Evolutionary conservation across 345 rosid species (phyloP), one percentile per base, ranked within the genome.

Genomic region (Brassica carinata): DNA sequence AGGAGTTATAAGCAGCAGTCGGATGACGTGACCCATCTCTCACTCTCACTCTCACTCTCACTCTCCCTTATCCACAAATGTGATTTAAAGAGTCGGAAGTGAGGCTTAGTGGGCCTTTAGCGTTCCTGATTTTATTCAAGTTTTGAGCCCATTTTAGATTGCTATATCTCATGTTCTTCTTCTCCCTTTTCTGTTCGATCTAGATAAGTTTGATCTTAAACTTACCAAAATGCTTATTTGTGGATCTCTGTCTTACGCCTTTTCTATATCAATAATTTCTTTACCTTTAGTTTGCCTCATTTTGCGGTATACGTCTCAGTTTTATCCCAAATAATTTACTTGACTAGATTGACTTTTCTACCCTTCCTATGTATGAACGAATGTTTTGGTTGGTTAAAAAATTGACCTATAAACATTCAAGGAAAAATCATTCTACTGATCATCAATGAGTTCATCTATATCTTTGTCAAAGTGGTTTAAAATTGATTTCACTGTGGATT

Each of bases 1-100:
- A 43, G 82, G 78, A 83, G 81, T 83, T 77, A 84, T 81, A 84
- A 75, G 45, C 7, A 71, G 64, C 64, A 9, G 1, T 2, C 75
- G 80, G 29, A 78, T 82, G 65, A 89, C 73, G 62, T 82, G 87
- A 38, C 88, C 87, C 96, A 91, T 88, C 72, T 75, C 71, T 73
- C 57, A 7, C 72, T 65, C n/a, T n/a, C n/a, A n/a, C n/a, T n/a
- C 64, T 23, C 59, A 43, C 51, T 34, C 7, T 51, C 58, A 5
- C 58, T 51, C 17, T 57, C 62, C 5, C 63, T 59, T 59, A 19
- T 19, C 27, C 1, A 55, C 19, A 43, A 43, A 48, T n/a, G 48
- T 40, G 14, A 40, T n/a, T 40, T n/a, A n/a, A 40, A 45, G 53
- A 45, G 53, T 45, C 53, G 5, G n/a, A 45, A 45, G n/a, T 45